Percentiles rank a stretch among this genome's conserved stretches.
Evolutionary conservation across 306 rosid species (phyloP).

Genomic region (Dalbergia cochinchinensis): DNA sequence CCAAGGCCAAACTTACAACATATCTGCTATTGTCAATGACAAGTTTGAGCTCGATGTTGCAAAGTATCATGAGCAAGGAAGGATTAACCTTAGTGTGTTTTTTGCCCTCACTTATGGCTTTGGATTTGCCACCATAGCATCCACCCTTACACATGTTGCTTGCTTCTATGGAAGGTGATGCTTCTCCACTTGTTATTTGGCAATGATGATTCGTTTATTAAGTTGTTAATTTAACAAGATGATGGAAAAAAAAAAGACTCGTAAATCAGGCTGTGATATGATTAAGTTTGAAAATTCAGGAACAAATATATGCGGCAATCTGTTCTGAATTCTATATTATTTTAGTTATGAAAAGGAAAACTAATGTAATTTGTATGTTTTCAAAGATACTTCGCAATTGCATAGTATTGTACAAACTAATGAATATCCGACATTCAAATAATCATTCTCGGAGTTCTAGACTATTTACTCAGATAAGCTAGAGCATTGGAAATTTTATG

Average conservation of each 20-base stretch:
- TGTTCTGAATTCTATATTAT: slow-evolving; percentile 20
- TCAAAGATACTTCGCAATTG: not conserved
- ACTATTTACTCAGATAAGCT: not conserved
- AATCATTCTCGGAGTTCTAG: not conserved
- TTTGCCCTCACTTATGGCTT: slow-evolving; percentile 78
- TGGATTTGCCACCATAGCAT: slow-evolving; percentile 81
- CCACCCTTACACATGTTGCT: slow-evolving; percentile 78
- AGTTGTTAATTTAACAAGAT: too few relatives aligned
- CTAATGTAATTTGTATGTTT: not conserved
- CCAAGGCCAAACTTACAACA: slow-evolving; percentile 63
- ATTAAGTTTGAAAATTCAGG: slow-evolving; percentile 3
- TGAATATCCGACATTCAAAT: slow-evolving; percentile 1
- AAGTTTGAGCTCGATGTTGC: slow-evolving; percentile 63
- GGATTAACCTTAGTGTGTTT: slow-evolving; percentile 69
- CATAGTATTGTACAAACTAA: not conserved
- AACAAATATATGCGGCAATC: slow-evolving; percentile 7
- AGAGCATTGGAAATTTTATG: not conserved
- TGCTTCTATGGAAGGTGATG: slow-evolving; percentile 84
- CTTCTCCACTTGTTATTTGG: slow-evolving; percentile 16
- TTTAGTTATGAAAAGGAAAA: not conserved
- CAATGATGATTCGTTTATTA: not conserved
- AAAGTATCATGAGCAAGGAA: slow-evolving; percentile 66
- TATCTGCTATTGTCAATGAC: slow-evolving; percentile 68
- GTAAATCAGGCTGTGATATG: not conserved
- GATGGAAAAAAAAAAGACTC: not conserved